phyloP scores from a whole-genome alignment of 2,329 filamentous ascomycete species.

The Colletotrichum karsti region DNA sequence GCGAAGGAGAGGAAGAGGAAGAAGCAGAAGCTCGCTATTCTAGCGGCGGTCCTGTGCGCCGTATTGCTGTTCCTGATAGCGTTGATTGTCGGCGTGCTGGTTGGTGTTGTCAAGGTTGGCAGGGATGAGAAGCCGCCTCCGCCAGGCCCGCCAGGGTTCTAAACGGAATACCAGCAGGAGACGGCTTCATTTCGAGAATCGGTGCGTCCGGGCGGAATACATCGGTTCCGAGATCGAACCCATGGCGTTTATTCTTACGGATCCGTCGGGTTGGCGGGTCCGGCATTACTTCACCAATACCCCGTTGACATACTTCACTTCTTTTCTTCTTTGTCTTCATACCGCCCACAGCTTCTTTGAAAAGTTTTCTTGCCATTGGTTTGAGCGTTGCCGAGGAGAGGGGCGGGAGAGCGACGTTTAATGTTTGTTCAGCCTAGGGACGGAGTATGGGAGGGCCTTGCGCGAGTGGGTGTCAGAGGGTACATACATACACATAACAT shows the following conservation, averaged over 20 bases:
- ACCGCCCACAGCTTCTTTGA: not conserved
- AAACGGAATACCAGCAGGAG: not conserved
- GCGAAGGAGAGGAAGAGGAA: conserved; percentile 23
- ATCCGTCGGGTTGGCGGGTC: not conserved
- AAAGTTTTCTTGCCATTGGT: not conserved
- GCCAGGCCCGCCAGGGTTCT: not conserved
- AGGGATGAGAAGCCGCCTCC: conserved; percentile 11
- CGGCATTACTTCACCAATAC: conserved; percentile 20
- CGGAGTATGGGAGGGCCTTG: not conserved
- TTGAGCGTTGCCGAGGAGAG: not conserved
- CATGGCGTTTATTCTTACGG: not conserved
- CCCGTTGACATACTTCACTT: conserved; percentile 5
- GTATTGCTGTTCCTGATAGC: conserved; percentile 27
- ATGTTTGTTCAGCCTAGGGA: not conserved
- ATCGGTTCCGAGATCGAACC: not conserved
- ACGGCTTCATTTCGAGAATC: not conserved
- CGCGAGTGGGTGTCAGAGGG: not conserved
- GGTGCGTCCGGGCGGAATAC: not conserved
- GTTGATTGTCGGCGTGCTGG: conserved; percentile 24
- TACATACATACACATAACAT: not conserved
- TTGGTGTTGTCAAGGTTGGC: conserved; percentile 22
- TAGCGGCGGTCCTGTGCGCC: conserved; percentile 13
- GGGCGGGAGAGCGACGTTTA: conserved; percentile 6
- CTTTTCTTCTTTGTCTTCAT: conserved; percentile 7
- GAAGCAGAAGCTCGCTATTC: conserved; percentile 24